phyloP scores from a whole-genome alignment of 805 yeast genomes.

The Schwanniomyces yamadae region DNA sequence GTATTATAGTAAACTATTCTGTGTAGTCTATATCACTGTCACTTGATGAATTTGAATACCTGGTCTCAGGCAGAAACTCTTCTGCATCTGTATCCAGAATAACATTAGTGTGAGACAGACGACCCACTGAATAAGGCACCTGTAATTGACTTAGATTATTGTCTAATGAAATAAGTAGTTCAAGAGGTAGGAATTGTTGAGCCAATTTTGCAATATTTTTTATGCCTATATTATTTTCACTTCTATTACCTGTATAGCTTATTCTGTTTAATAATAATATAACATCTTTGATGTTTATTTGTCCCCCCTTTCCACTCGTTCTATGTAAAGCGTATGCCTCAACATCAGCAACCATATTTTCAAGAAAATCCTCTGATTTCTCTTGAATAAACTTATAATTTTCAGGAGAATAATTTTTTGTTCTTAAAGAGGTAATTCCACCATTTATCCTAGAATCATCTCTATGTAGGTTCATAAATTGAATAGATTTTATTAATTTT shows the following conservation, averaged over 20 bases:
- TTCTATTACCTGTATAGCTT: constrained; percentile 16
- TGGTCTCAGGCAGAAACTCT: too few species aligned
- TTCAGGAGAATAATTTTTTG: constrained; percentile 7
- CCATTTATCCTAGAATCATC: background rate
- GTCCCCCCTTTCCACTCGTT: constrained; percentile 16
- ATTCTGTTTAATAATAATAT: constrained; percentile 33
- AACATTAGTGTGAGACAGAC: too few species aligned
- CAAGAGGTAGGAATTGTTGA: constrained; percentile 35
- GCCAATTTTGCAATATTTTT: constrained; percentile 32
- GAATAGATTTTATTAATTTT: constrained; percentile 13
- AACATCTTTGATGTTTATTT: constrained; percentile 34
- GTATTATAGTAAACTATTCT: constrained; percentile 8
- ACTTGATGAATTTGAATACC: constrained; percentile 1
- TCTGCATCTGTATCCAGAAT: too few species aligned
- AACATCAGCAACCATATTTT: constrained; percentile 30
- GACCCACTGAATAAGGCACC: too few species aligned
- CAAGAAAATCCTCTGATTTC: constrained; percentile 31
- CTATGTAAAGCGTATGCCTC: constrained; percentile 37
- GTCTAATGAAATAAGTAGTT: constrained; percentile 30
- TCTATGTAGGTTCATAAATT: background rate
- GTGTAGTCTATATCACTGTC: constrained; percentile 5
- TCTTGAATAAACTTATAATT: constrained; percentile 20
- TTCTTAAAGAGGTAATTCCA: background rate
- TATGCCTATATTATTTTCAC: constrained; percentile 12
- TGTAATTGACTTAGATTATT: constrained; percentile 20